Base-by-base conservation (phyloP, 192 early-diverging fungal genomes). In the Coemansia sp. region DNA sequence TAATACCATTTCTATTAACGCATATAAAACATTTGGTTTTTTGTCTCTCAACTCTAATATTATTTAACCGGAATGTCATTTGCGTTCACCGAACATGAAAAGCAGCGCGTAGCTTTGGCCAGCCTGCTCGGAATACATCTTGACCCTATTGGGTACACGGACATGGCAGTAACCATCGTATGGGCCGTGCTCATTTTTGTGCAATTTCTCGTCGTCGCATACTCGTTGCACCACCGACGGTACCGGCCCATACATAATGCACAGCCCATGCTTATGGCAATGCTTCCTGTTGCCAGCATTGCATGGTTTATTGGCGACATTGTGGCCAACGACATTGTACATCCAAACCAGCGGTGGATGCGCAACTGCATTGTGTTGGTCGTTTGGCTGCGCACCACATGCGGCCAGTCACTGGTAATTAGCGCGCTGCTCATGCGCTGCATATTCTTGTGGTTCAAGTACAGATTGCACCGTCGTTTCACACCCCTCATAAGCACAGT, bases 251-350 rank as follows among this genome's bases (percentile, higher is more conserved):
- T 82, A 4, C 38, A 58, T 16, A 65, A 54, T 11, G 60, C 54
- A 1, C 50, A 54, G 14, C 50, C 72, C 6, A 4, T 43, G 1
- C 11, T 68, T 0, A 55, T 73, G 50, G 31, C 47, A 1, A 1
- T 68, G 0, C 17, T 74, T 3, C 57, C 63, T n/a, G 3, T 70
- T 10, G 31, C 49, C 3, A 59, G 68, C 8, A 22, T 74, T 1
- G 19, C 75, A 12, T 78, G 69, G 66, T 83, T 63, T 61, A 43
- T 75, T 29, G 75, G 81, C 29, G 81, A 78, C 49, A 51, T 74
- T 14, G 26, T 41, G 0, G 43, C 76, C 21, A 69, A 78, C 50
- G 69, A 69, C 11, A 45, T 83, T 64, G 31, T 77, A 1, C 75
- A 77, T 22, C 50, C 45, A 14, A 58, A 19, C 23, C 19, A 22